phyloP scores from a whole-genome alignment of 2,329 filamentous ascomycete genomes.

The Aspergillus ochraceus region DNA sequence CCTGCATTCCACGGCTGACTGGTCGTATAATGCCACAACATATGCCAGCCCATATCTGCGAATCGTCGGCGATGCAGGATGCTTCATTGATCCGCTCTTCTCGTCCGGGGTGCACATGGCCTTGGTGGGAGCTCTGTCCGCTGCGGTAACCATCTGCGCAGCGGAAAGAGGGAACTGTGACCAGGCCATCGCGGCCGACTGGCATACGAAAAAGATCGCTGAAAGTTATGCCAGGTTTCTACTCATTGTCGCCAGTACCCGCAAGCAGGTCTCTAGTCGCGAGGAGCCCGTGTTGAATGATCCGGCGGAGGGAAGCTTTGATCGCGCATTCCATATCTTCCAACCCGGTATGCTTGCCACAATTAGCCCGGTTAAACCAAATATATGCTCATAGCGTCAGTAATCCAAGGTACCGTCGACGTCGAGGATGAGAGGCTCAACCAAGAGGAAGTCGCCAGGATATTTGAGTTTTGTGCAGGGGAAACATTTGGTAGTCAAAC shows the following conservation, averaged over 20 bases:
- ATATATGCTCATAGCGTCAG: background rate
- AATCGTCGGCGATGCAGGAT: conserved; percentile 49
- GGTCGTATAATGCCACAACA: conserved; percentile 47
- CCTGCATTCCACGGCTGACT: conserved; percentile 48
- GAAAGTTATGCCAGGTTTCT: conserved; percentile 52
- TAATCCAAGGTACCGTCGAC: background rate
- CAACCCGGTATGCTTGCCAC: background rate
- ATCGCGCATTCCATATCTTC: background rate
- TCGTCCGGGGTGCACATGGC: conserved; percentile 52
- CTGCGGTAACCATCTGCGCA: conserved; percentile 43
- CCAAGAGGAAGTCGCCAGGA: background rate
- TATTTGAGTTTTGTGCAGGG: background rate
- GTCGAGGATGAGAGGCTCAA: background rate
- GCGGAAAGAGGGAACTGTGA: conserved; percentile 25
- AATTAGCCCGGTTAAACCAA: background rate
- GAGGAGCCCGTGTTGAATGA: conserved; percentile 4
- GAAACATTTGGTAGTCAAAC: background rate
- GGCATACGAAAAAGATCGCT: conserved; percentile 48
- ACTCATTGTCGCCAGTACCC: conserved; percentile 30
- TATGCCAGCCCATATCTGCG: conserved; percentile 45
- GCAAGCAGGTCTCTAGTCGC: conserved; percentile 10
- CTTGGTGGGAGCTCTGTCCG: conserved; percentile 44
- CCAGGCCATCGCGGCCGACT: conserved; percentile 37
- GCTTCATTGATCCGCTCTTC: conserved; percentile 53
- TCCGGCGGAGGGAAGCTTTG: conserved; percentile 2